Conservation (phyloP, 2,329 filamentous ascomycete genomes). For the Pseudocercospora vitis region DNA sequence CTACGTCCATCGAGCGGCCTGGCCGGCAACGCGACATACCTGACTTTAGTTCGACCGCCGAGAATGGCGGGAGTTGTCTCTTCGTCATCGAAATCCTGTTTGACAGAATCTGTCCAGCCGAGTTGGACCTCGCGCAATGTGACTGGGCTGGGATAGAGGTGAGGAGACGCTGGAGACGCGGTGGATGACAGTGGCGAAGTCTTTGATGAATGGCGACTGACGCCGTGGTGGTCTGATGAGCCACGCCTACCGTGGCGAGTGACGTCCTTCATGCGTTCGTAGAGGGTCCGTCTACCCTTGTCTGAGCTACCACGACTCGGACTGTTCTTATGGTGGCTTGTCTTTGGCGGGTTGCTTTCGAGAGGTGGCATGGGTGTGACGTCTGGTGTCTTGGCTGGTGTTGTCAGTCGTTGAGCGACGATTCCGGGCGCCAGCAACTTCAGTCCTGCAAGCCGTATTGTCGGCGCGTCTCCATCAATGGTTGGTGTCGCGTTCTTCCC, state of each 20-base stretch:
- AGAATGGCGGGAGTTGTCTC: slow-evolving; percentile 16
- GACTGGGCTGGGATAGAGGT: slow-evolving; percentile 22
- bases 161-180: slow-evolving; percentile 20
- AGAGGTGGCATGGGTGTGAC: slow-evolving; percentile 12
- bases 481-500: slow-evolving; percentile 14
- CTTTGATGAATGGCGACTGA: slow-evolving; percentile 14
- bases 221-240: slow-evolving; percentile 1
- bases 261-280: slow-evolving; percentile 15
- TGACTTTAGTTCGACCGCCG: too few species aligned
- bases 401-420: slow-evolving; percentile 25
- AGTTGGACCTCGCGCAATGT: slow-evolving; percentile 19
- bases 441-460: slow-evolving; percentile 12
- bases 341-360: neutral
- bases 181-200: neutral
- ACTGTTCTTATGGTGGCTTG: neutral
- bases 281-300: slow-evolving; percentile 22
- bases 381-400: slow-evolving; percentile 19
- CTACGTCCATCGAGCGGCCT: slow-evolving; percentile 27
- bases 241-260: neutral
- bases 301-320: slow-evolving; percentile 13
- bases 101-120: slow-evolving; percentile 30
- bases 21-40: slow-evolving; percentile 23
- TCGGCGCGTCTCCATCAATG: neutral
- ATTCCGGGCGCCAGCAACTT: slow-evolving; percentile 28
- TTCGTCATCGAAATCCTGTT: slow-evolving; percentile 28